These are phyloP conservation scores for Microstroma glucosiphilum DNA, from an alignment of 1,284 basidiomycete genomes.

Conservation along the genomic window DNA sequence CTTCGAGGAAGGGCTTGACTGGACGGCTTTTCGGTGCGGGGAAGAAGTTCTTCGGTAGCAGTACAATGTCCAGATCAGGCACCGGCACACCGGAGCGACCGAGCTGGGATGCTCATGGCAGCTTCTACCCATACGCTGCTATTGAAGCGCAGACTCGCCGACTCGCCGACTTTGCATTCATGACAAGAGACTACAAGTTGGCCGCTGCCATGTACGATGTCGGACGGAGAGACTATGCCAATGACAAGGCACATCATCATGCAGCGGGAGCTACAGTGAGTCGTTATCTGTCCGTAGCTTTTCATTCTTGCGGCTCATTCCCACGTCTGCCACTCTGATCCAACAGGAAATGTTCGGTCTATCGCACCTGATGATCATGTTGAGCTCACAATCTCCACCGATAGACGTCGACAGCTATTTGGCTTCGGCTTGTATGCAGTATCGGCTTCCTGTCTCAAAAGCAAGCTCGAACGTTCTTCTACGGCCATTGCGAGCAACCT, in stretches of 20 bases:
- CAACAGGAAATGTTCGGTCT: constrained; percentile 42
- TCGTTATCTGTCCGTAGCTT: background rate
- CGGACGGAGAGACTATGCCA: constrained; percentile 55
- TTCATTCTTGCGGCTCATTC: background rate
- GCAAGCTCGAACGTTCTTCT: constrained; percentile 14
- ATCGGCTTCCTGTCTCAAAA: background rate
- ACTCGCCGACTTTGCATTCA: constrained; percentile 91
- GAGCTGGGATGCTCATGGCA: constrained; percentile 53
- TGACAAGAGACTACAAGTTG: constrained; percentile 80
- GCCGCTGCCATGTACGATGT: constrained; percentile 80
- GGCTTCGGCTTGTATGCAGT: constrained; percentile 23
- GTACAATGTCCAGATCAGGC: background rate
- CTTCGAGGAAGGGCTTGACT: constrained; percentile 77
- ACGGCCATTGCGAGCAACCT: constrained; percentile 29
- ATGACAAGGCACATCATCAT: constrained; percentile 40
- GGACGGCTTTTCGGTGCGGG: constrained; percentile 63
- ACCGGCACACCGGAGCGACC: background rate
- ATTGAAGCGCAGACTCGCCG: constrained; percentile 57
- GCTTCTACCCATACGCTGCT: constrained; percentile 53
- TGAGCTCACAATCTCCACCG: constrained; percentile 17
- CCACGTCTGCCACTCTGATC: background rate
- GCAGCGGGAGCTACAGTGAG: constrained; percentile 39
- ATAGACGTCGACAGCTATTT: constrained; percentile 38
- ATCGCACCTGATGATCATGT: constrained; percentile 35
- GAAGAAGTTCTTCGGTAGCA: constrained; percentile 54